These are phyloP conservation scores for Monosporozyma aerobia DNA, from an alignment of 805 yeast species.

Conservation along the genomic window DNA sequence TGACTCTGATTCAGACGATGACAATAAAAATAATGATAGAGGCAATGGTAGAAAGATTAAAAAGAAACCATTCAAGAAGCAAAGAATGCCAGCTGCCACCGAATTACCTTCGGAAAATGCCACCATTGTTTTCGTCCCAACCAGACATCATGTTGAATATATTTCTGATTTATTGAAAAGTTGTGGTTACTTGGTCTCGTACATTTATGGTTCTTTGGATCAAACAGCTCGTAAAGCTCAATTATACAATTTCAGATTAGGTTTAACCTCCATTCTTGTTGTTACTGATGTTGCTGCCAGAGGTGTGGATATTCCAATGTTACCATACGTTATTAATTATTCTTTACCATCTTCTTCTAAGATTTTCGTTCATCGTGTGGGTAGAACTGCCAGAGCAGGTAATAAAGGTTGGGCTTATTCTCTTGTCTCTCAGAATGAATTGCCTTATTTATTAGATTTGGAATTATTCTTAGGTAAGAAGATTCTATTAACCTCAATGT, in stretches of 20 bases:
- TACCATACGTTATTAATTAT: constrained; percentile 89
- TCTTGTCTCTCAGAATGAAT: constrained; percentile 71
- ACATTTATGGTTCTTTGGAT: constrained; percentile 88
- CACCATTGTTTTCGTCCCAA: constrained; percentile 90
- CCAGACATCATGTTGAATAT: constrained; percentile 96
- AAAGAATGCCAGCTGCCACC: constrained; percentile 65
- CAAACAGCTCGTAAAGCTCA: constrained; percentile 92
- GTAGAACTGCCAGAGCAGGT: constrained; percentile 99
- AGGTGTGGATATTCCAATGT: constrained; percentile 95
- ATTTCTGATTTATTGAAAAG: constrained; percentile 58
- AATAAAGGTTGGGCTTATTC: constrained; percentile 96
- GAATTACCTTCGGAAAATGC: constrained; percentile 78
- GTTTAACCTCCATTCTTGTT: constrained; percentile 75
- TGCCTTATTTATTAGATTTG: constrained; percentile 83
- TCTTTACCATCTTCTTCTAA: constrained; percentile 88
- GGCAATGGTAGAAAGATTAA: constrained; percentile 24
- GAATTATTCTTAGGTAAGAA: constrained; percentile 85
- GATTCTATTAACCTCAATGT: constrained; percentile 60
- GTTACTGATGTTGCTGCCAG: constrained; percentile 98
- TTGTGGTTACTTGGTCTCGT: constrained; percentile 80
- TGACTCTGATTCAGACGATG: constrained; percentile 42
- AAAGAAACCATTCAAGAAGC: constrained; percentile 38
- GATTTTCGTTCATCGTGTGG: constrained; percentile 93
- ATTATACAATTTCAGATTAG: constrained; percentile 73
- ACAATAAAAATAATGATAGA: constrained; percentile 23